phyloP scores from a whole-genome alignment of 176 grass and related monocot species.

The Cenchrus americanus region DNA sequence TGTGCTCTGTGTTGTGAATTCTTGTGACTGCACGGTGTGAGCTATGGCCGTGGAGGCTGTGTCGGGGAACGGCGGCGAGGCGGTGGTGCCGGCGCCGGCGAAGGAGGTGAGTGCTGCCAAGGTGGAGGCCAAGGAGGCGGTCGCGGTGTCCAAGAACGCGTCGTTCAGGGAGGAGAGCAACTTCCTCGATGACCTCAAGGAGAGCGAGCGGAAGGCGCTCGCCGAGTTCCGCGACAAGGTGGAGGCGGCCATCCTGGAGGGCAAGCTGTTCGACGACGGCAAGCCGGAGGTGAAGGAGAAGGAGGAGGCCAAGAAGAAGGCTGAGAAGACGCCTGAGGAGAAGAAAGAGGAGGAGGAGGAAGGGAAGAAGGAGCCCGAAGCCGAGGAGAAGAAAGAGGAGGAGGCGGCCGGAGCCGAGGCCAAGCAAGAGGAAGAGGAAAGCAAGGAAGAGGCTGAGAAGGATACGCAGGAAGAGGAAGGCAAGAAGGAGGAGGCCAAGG shows the following conservation, averaged over 20 bases:
- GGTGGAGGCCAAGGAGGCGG: conserved; percentile 16
- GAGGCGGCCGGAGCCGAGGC: conserved; percentile 29
- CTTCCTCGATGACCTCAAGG: conserved; percentile 79
- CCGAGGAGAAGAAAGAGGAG: background rate
- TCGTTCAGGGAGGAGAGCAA: conserved; percentile 98
- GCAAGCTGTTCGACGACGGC: conserved; percentile 50
- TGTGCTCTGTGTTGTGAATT: background rate
- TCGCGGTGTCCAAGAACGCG: conserved; percentile 49
- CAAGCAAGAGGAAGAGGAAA: conserved; percentile 36
- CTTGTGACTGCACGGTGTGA: background rate
- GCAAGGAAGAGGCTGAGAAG: conserved; percentile 10
- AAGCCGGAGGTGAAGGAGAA: conserved; percentile 28
- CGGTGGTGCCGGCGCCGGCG: conserved; percentile 22
- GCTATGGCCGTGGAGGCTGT: conserved; percentile 53
- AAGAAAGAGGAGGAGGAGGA: background rate
- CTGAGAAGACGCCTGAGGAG: background rate
- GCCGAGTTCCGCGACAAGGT: conserved; percentile 70
- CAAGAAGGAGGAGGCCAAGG: conserved; percentile 1
- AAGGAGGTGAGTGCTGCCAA: conserved; percentile 32
- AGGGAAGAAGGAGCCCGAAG: background rate
- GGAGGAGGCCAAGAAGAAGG: conserved; percentile 10
- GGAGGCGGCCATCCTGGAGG: conserved; percentile 71
- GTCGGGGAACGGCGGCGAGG: conserved; percentile 11
- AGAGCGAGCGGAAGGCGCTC: conserved; percentile 75
- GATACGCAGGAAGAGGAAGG: conserved; percentile 7